These are phyloP conservation scores for Solanum virginianum DNA, from an alignment of 257 asterid species.

Conservation along the genomic window DNA sequence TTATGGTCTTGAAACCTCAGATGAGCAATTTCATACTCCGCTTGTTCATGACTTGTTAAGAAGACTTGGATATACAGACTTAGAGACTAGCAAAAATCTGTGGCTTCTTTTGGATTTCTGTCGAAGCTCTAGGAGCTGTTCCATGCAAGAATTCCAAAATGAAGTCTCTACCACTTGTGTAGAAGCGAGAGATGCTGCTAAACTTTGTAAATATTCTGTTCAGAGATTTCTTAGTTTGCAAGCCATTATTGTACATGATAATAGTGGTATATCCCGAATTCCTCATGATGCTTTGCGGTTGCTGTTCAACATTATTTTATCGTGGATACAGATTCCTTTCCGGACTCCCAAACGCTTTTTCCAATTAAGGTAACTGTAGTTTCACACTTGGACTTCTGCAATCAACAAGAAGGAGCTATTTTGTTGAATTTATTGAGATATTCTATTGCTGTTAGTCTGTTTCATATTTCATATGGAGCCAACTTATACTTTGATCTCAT, in stretches of 20 bases:
- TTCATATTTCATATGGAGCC: background rate
- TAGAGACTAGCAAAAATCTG: constrained; percentile 33
- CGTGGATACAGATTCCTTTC: constrained; percentile 52
- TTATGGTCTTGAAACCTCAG: constrained; percentile 8
- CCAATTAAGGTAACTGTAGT: constrained; percentile 37
- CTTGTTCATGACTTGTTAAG: constrained; percentile 52
- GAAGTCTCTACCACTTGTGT: constrained; percentile 18
- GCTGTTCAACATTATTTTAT: constrained; percentile 33
- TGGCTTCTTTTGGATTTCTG: constrained; percentile 35
- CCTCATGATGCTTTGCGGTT: constrained; percentile 24
- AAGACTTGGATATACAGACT: constrained; percentile 33
- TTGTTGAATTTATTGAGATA: background rate
- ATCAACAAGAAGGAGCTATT: background rate
- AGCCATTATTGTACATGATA: constrained; percentile 8
- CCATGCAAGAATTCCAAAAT: constrained; percentile 17
- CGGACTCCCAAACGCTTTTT: constrained; percentile 57
- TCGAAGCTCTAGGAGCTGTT: constrained; percentile 10
- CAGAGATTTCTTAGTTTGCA: constrained; percentile 34
- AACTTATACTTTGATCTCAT: background rate
- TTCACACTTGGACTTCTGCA: background rate
- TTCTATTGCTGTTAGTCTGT: background rate
- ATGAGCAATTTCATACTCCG: constrained; percentile 21
- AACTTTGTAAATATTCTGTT: constrained; percentile 43
- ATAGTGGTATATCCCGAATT: constrained; percentile 12
- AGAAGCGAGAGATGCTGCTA: constrained; percentile 30